Conservation (phyloP, 1,139 yeast species). For the Wickerhamomyces sp. region DNA sequence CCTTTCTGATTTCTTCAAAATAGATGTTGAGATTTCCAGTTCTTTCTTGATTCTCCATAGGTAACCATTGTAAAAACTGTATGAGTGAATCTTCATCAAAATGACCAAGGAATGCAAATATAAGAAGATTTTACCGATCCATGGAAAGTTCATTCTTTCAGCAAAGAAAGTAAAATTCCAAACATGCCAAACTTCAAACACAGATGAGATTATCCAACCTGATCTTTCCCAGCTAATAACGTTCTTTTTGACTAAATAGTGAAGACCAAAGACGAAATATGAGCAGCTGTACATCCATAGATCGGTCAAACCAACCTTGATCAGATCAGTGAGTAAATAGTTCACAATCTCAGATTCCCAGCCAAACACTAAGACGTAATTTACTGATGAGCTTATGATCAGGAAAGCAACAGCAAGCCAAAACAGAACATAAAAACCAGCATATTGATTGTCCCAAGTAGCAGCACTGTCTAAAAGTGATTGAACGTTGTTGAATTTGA, state of each 20-base stretch:
- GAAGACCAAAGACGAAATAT: conserved; percentile 54
- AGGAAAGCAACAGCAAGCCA: conserved; percentile 62
- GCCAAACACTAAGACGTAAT: conserved; percentile 31
- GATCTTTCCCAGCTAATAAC: conserved; percentile 48
- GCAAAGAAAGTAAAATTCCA: conserved; percentile 45
- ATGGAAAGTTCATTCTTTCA: conserved; percentile 51
- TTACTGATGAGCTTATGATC: conserved; percentile 43
- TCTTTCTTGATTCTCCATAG: conserved; percentile 66
- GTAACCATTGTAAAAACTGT: conserved; percentile 84
- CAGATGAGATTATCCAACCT: conserved; percentile 59
- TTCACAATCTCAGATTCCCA: conserved; percentile 47
- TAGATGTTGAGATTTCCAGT: conserved; percentile 39
- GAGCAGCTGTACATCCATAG: conserved; percentile 60
- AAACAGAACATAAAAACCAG: conserved; percentile 61
- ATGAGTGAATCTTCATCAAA: conserved; percentile 91
- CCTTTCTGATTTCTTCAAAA: conserved; percentile 23
- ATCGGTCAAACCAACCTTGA: conserved; percentile 66
- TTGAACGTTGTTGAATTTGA: conserved; percentile 36
- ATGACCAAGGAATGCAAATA: conserved; percentile 80
- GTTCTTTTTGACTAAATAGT: conserved; percentile 39
- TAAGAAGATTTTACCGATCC: conserved; percentile 85
- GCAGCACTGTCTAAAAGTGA: conserved; percentile 46
- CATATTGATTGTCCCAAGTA: conserved; percentile 32
- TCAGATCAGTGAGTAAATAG: conserved; percentile 47
- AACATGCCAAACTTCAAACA: conserved; percentile 49